Base-by-base conservation (phyloP, 1,284 basidiomycete genomes). In the Pisolithus thermaeus region DNA sequence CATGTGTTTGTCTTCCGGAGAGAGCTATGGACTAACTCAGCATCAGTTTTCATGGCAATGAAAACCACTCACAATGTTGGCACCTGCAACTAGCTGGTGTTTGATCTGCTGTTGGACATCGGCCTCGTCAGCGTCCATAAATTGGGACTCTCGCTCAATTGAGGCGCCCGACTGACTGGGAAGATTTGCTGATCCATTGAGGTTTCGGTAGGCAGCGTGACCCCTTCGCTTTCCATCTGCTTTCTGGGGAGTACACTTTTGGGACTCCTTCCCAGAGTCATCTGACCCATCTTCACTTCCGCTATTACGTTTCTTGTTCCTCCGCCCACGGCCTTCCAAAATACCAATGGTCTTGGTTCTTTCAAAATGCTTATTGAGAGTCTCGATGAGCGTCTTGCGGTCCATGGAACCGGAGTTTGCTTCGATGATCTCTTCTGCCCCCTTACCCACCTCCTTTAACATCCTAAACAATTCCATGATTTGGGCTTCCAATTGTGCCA, bases 381-480 rank as follows among this genome's bases (percentile, higher is more conserved):
- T 83, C 38, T 87, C 79, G 35, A 97, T 87, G 32, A 98, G 77
- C 27, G 83, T 79, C 70, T 86, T 87, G 56, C 92, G 78, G 67
- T 93, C 87, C 77, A 92, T 84, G 16, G 74, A 71, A 16, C 79
- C 79, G 9, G 73, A 73, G 52, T 72, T 76, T 56, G 64, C 73
- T 61, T 84, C 88, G 49, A 91, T 74, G 52, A 88, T 81, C 50
- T 84, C 81, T 57, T 88, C 81, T 44, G 92, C 83, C 7, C 88
- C 84, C 55, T 83, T 82, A 30, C 85, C 84, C 30, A 88, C 79
- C 61, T 94, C 89, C 64, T 85, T 90, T 45, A 97, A 75, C 89
- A 96, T 95, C 58, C 88, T 80, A 75, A 96, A 97, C 18, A 97
- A 70, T 68, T 97, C 95, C 74, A 92, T 83, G 55, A 96, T 95